Conservation (phyloP, 108 stramenopile genomes). For the Skeletonema costatum region DNA sequence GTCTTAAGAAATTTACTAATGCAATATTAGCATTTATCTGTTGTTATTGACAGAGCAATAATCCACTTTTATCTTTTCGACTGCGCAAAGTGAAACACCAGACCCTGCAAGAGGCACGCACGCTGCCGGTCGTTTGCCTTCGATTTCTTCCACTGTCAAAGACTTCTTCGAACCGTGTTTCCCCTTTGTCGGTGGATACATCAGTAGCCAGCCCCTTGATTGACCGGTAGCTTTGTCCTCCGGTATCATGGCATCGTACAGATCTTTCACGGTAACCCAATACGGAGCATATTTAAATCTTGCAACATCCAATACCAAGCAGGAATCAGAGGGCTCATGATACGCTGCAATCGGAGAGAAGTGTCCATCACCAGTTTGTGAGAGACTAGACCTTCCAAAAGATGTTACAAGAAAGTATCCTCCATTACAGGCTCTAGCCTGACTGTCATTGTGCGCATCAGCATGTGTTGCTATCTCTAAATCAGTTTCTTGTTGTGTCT, state of each 20-base stretch:
- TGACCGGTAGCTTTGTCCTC: slow-evolving; percentile 54
- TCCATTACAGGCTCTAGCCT: background rate
- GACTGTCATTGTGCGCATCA: background rate
- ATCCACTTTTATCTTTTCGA: slow-evolving; percentile 62
- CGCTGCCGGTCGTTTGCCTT: slow-evolving; percentile 68
- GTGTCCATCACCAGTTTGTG: slow-evolving; percentile 94
- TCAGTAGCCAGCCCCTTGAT: slow-evolving; percentile 76
- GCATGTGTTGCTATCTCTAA: slow-evolving; percentile 13
- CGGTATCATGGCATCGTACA: slow-evolving; percentile 65
- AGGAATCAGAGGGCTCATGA: slow-evolving; percentile 63
- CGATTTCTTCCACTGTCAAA: slow-evolving; percentile 28
- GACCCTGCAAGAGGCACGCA: slow-evolving; percentile 60
- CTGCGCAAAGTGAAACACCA: slow-evolving; percentile 60
- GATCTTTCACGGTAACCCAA: slow-evolving; percentile 75
- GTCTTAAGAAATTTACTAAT: background rate
- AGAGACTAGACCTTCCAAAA: slow-evolving; percentile 68
- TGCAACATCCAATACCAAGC: slow-evolving; percentile 44
- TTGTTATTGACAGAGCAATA: slow-evolving; percentile 51
- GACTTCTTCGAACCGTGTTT: background rate
- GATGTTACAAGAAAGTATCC: slow-evolving; percentile 67
- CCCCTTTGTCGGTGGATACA: slow-evolving; percentile 49
- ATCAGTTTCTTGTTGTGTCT: slow-evolving; percentile 18
- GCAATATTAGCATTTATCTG: slow-evolving; percentile 2
- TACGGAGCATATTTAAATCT: slow-evolving; percentile 87
- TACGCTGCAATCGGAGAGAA: slow-evolving; percentile 93